Evolutionary conservation across 495 filamentous ascomycete species (phyloP).

Genomic region (Penicillium roqueforti): DNA sequence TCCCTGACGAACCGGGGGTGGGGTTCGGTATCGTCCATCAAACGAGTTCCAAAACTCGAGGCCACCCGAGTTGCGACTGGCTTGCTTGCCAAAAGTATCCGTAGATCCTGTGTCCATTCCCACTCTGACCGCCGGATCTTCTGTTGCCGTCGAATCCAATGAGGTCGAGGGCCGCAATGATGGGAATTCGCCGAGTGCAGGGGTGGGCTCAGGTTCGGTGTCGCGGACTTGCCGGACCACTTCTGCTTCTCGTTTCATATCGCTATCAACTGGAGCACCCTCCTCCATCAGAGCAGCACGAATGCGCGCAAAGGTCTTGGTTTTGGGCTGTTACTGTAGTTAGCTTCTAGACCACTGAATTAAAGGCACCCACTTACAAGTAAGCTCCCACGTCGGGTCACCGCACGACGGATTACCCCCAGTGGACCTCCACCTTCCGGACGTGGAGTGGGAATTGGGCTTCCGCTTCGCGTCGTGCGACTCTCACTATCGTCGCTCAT

Average conservation of each 20-base stretch:
- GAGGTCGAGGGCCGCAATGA: slow-evolving; percentile 50
- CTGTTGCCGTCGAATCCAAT: slow-evolving; percentile 43
- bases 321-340: slow-evolving; percentile 64
- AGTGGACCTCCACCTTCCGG: slow-evolving; percentile 38
- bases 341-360: neutral
- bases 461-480: slow-evolving; percentile 44
- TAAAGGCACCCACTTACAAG: slow-evolving; percentile 53
- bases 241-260: slow-evolving; percentile 88
- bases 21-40: slow-evolving; percentile 58
- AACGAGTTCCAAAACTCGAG: slow-evolving; percentile 78
- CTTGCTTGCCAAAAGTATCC: slow-evolving; percentile 68
- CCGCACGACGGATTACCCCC: slow-evolving; percentile 57
- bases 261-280: slow-evolving; percentile 76
- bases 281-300: slow-evolving; percentile 86
- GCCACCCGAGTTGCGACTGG: slow-evolving; percentile 63
- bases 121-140: slow-evolving; percentile 55
- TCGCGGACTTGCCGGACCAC: slow-evolving; percentile 92
- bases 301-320: slow-evolving; percentile 90
- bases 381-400: slow-evolving; percentile 83
- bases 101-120: slow-evolving; percentile 45
- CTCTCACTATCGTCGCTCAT: slow-evolving; percentile 73
- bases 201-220: slow-evolving; percentile 48
- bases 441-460: slow-evolving; percentile 35
- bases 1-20: slow-evolving; percentile 55
- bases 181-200: slow-evolving; percentile 32